A percentile compares a stretch with the other conserved stretches of the same genome.
These are phyloP conservation scores for Termitomyces sp. DNA, from an alignment of 768 basidiomycete genomes.

Conservation along the genomic window DNA sequence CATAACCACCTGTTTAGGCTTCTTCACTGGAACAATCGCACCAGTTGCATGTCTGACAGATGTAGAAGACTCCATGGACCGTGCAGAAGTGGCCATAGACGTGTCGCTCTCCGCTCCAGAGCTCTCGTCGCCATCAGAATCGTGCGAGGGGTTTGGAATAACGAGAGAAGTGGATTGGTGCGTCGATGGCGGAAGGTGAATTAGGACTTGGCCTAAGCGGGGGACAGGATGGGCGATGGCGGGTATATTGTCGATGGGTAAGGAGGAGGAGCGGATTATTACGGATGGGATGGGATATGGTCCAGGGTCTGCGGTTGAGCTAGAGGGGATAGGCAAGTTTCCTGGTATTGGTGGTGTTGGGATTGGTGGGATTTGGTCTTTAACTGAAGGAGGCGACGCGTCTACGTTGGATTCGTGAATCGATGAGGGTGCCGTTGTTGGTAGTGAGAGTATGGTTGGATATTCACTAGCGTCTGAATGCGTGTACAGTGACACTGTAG, in stretches of 20 bases:
- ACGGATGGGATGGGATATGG: conserved; percentile 14
- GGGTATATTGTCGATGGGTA: conserved; percentile 2
- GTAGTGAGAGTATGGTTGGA: conserved; percentile 36
- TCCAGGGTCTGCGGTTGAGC: conserved; percentile 45
- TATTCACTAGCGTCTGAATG: conserved; percentile 19
- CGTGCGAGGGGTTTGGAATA: neutral
- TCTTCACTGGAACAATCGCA: conserved; percentile 4
- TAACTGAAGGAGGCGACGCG: neutral
- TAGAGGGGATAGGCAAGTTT: conserved; percentile 45
- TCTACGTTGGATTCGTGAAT: conserved; percentile 22
- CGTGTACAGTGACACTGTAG: conserved; percentile 29
- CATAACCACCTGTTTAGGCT: conserved; percentile 59
- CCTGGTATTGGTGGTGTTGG: conserved; percentile 22
- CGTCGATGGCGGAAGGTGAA: conserved; percentile 8
- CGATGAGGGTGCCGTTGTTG: conserved; percentile 21
- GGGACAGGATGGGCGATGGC: conserved; percentile 8
- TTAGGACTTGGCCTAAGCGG: conserved; percentile 13
- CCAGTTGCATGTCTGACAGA: neutral
- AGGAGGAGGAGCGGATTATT: conserved; percentile 1
- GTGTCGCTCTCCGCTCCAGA: conserved; percentile 39
- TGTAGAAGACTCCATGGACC: conserved; percentile 12
- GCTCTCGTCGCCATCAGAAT: conserved; percentile 25
- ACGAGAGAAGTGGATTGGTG: neutral
- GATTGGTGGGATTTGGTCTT: neutral
- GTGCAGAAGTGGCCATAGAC: conserved; percentile 22